phyloP scores from a whole-genome alignment of 2,329 filamentous ascomycete genomes.

The Xylariaceae sp. region DNA sequence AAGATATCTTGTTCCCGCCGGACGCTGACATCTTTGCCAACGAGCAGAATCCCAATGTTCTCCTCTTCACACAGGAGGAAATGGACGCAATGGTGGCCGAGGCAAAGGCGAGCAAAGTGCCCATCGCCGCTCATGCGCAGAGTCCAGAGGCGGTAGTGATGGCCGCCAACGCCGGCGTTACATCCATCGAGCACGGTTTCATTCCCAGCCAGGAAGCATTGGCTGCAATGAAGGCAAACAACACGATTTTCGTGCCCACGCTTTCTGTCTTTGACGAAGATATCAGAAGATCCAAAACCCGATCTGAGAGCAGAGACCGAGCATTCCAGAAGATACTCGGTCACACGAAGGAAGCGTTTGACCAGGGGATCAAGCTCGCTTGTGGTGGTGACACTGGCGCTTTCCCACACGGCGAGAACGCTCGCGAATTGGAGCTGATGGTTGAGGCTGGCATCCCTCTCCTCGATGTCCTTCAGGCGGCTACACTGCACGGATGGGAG shows the following conservation, averaged over 20 bases:
- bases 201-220: slow-evolving; percentile 40
- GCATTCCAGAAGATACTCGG: slow-evolving; percentile 33
- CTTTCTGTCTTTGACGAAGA: slow-evolving; percentile 42
- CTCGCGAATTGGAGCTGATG: slow-evolving; percentile 54
- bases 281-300: slow-evolving; percentile 2
- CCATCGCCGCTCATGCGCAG: slow-evolving; percentile 44
- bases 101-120: slow-evolving; percentile 38
- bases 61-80: slow-evolving; percentile 47
- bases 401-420: slow-evolving; percentile 52
- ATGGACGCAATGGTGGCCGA: slow-evolving; percentile 50
- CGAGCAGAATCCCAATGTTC: slow-evolving; percentile 39
- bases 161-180: slow-evolving; percentile 46
- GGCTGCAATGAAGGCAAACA: slow-evolving; percentile 41
- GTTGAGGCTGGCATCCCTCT: slow-evolving; percentile 48
- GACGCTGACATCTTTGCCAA: slow-evolving; percentile 20
- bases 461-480: slow-evolving; percentile 47
- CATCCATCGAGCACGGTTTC: slow-evolving; percentile 46
- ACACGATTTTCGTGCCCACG: slow-evolving; percentile 52
- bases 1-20: slow-evolving; percentile 36
- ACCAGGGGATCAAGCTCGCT: slow-evolving; percentile 48
- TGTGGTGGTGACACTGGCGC: slow-evolving; percentile 54
- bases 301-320: slow-evolving; percentile 20
- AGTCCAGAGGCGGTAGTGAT: slow-evolving; percentile 42
- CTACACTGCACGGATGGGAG: slow-evolving; percentile 53
- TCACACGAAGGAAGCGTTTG: slow-evolving; percentile 43